phyloP scores from a whole-genome alignment of 2,329 filamentous ascomycete genomes.

The Xylariaceae sp. region DNA sequence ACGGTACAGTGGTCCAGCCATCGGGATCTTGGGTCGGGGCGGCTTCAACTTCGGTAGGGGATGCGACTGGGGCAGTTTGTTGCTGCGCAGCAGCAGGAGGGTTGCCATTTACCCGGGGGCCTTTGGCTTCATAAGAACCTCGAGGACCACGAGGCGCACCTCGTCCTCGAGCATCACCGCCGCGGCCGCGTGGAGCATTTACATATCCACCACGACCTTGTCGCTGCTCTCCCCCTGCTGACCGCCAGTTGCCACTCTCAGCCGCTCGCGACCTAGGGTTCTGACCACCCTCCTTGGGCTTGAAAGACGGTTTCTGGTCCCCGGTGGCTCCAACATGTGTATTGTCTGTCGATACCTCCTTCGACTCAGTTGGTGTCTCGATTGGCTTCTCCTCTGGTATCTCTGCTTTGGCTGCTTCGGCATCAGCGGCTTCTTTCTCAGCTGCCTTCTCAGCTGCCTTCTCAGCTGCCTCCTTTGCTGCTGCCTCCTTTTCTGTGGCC shows the following conservation, averaged over 20 bases:
- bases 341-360: conserved; percentile 7
- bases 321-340: conserved; percentile 33
- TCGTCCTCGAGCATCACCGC: conserved; percentile 35
- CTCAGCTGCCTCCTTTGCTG: conserved; percentile 38
- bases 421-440: conserved; percentile 21
- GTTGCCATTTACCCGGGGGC: conserved; percentile 45
- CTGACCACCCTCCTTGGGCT: conserved; percentile 39
- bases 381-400: conserved; percentile 31
- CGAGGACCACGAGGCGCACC: conserved; percentile 40
- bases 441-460: conserved; percentile 40
- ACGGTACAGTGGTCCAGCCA: conserved; percentile 57
- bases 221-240: conserved; percentile 43
- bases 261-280: conserved; percentile 49
- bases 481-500: conserved; percentile 18
- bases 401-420: conserved; percentile 32
- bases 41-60: conserved; percentile 28
- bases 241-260: conserved; percentile 58
- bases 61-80: conserved; percentile 22
- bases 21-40: conserved; percentile 48
- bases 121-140: conserved; percentile 42
- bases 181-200: conserved; percentile 30
- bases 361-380: conserved; percentile 28
- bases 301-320: conserved; percentile 45
- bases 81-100: conserved; percentile 31
- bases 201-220: conserved; percentile 30